Evolutionary conservation across 192 early-diverging fungal genomes (phyloP).

Genomic region (Entomortierella chlamydospora): DNA sequence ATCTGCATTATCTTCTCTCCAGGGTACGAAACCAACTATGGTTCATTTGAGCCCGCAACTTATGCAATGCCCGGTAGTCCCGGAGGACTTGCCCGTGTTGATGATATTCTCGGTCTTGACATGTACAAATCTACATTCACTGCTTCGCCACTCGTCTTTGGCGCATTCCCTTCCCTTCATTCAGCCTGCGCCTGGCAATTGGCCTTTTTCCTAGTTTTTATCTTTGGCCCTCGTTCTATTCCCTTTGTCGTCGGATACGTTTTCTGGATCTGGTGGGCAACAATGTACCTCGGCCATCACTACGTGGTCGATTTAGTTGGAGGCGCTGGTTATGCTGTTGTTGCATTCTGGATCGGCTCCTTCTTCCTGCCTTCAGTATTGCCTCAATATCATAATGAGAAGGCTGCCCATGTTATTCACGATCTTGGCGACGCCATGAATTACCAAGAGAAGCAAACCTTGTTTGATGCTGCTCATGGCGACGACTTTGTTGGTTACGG

Average conservation of each 20-base stretch:
- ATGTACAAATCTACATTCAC: constrained; percentile 74
- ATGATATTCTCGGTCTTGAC: constrained; percentile 70
- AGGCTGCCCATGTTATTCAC: constrained; percentile 47
- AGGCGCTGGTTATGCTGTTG: constrained; percentile 71
- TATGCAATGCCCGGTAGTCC: constrained; percentile 76
- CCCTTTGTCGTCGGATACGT: constrained; percentile 65
- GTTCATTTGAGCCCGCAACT: constrained; percentile 67
- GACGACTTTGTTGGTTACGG: constrained; percentile 48
- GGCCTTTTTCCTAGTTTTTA: constrained; percentile 66
- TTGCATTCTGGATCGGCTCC: constrained; percentile 64
- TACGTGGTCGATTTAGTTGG: constrained; percentile 80
- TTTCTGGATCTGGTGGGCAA: constrained; percentile 84
- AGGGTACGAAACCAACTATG: constrained; percentile 79
- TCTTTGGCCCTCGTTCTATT: constrained; percentile 58
- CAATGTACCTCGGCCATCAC: constrained; percentile 82
- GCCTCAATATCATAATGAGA: constrained; percentile 42
- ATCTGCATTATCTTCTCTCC: neutral
- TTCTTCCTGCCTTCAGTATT: constrained; percentile 57
- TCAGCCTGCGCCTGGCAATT: constrained; percentile 75
- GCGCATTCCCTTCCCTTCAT: constrained; percentile 81
- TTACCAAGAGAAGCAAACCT: constrained; percentile 42
- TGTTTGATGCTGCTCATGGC: constrained; percentile 41
- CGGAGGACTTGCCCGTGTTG: constrained; percentile 75
- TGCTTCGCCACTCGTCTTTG: constrained; percentile 78
- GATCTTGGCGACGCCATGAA: constrained; percentile 48